Evolutionary conservation across 2,329 filamentous ascomycete species (phyloP).

Genomic region (Arachnomyces sp.): DNA sequence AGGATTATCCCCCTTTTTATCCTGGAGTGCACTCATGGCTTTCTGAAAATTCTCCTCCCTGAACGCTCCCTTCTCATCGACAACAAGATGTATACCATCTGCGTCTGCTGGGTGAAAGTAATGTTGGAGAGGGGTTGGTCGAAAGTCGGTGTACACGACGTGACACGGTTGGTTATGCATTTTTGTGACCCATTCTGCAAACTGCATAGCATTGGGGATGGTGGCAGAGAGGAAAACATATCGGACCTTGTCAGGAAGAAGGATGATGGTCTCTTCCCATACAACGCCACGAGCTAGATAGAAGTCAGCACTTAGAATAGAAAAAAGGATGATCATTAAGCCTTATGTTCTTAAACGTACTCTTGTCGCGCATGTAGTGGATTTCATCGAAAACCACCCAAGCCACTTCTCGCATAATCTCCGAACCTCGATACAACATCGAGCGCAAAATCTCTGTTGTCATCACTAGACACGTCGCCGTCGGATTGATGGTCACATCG

Average conservation of each 20-base stretch:
- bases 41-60: conserved; percentile 96
- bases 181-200: conserved; percentile 98
- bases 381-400: conserved; percentile 99
- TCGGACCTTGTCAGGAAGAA: conserved; percentile 94
- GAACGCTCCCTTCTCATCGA: conserved; percentile 95
- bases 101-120: conserved; percentile 95
- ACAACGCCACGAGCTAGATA: conserved; percentile 71
- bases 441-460: conserved; percentile 98
- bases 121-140: conserved; percentile 91
- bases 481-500: conserved; percentile 98
- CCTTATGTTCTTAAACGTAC: conserved; percentile 24
- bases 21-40: conserved; percentile 83
- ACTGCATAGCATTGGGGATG: conserved; percentile 98
- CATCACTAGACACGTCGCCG: conserved; percentile 96
- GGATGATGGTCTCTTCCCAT: conserved; percentile 98
- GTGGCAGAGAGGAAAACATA: conserved; percentile 98
- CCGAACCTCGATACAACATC: conserved; percentile 95
- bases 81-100: conserved; percentile 85
- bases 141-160: conserved; percentile 98
- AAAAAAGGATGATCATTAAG: not conserved
- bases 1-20: conserved; percentile 78
- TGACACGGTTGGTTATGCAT: conserved; percentile 96
- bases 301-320: conserved; percentile 12
- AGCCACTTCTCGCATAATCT: conserved; percentile 98
- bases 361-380: conserved; percentile 94